A percentile compares a stretch with the other conserved stretches of the same genome.
Conservation (phyloP, 768 basidiomycete genomes). For the Rubroboletus pulcherrimus region DNA sequence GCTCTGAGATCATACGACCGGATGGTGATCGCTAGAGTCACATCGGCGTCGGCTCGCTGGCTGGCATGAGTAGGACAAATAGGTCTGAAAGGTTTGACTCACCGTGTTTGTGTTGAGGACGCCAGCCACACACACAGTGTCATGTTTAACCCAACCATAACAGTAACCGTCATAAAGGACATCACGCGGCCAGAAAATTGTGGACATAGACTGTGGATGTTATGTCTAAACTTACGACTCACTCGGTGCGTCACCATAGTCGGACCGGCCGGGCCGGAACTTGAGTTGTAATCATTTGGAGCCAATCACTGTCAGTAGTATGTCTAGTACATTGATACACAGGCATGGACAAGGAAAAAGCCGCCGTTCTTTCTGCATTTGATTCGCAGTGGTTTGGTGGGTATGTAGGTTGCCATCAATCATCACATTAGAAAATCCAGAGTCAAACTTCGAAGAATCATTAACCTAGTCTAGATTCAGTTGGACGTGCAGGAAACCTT, state of each 20-base stretch:
- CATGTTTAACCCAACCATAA: slow-evolving; percentile 55
- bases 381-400: not conserved
- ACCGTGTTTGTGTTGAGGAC: slow-evolving; percentile 38
- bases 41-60: slow-evolving; percentile 17
- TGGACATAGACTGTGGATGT: slow-evolving; percentile 27
- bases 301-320: not conserved
- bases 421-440: not conserved
- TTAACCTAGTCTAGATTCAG: not conserved
- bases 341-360: not conserved
- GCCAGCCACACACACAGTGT: slow-evolving; percentile 48
- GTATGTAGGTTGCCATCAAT: not conserved
- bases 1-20: slow-evolving; percentile 18
- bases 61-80: not conserved
- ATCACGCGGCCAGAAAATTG: slow-evolving; percentile 59
- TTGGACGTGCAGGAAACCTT: not conserved
- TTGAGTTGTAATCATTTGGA: not conserved
- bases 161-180: slow-evolving; percentile 44
- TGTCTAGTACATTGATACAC: not conserved
- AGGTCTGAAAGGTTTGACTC: slow-evolving; percentile 4
- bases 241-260: not conserved
- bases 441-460: not conserved
- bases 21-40: slow-evolving; percentile 5
- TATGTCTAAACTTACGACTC: not conserved
- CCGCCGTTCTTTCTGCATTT: not conserved
- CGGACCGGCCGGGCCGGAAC: slow-evolving; percentile 14